Conservation (phyloP, 2,329 filamentous ascomycete species). For the Diaporthe nobilis region DNA sequence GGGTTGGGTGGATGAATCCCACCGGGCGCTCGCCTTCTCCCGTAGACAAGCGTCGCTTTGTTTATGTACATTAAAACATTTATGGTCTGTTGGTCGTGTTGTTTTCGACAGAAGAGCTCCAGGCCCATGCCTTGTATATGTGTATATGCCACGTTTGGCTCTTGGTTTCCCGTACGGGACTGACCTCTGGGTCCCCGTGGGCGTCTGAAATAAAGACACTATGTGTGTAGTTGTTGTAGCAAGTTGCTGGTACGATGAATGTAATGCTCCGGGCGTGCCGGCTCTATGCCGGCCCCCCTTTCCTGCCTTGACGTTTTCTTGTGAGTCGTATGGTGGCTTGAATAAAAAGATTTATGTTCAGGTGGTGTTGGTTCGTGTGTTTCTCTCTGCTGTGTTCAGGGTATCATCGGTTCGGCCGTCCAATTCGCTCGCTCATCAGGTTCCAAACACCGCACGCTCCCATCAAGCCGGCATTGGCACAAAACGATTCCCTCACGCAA, state of each 20-base stretch:
- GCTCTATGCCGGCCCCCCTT: neutral
- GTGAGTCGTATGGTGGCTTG: neutral
- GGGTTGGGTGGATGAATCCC: neutral
- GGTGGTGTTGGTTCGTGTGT: neutral
- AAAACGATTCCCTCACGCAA: conserved; percentile 24
- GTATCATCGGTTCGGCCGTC: conserved; percentile 22
- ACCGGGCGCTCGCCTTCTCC: neutral
- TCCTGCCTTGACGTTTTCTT: neutral
- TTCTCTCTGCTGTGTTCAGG: conserved; percentile 19
- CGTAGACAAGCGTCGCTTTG: neutral
- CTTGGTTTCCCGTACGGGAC: neutral
- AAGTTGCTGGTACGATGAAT: neutral
- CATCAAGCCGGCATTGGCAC: neutral
- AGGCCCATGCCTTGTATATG: conserved; percentile 22
- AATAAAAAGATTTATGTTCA: neutral
- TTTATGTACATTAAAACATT: conserved; percentile 33
- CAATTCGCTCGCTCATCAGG: conserved; percentile 12
- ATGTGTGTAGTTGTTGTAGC: neutral
- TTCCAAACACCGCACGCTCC: neutral
- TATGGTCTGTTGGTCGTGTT: conserved; percentile 1
- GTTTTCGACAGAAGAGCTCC: conserved; percentile 31
- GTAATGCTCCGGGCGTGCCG: conserved; percentile 15
- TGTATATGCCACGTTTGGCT: conserved; percentile 8
- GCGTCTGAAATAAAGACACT: neutral
- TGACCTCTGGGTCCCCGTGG: neutral